phyloP scores from a whole-genome alignment of 1,284 basidiomycete species.

The Trametes sp. region DNA sequence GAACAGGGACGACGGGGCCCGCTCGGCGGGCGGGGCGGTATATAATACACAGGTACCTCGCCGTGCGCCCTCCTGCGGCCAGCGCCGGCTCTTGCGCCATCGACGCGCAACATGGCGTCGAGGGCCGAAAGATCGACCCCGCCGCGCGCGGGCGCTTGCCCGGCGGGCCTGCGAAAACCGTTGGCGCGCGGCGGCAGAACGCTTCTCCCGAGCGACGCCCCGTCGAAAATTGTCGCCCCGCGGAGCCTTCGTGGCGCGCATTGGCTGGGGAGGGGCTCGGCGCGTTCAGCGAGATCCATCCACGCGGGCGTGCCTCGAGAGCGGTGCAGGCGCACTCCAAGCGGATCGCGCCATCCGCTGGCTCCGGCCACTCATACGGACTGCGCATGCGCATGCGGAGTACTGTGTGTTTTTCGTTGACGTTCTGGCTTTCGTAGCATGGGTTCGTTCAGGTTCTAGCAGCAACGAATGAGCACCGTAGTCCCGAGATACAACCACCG shows the following conservation, averaged over 20 bases:
- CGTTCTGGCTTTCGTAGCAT: too few relatives aligned
- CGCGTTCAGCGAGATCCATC: neutral
- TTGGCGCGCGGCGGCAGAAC: neutral
- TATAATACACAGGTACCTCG: conserved; percentile 1
- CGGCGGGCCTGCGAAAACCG: neutral
- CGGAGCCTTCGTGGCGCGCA: neutral
- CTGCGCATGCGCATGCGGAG: too few relatives aligned
- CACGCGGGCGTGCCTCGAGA: conserved; percentile 2
- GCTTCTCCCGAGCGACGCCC: neutral
- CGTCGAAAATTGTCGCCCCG: neutral
- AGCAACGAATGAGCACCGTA: too few relatives aligned
- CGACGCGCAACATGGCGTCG: conserved; percentile 13
- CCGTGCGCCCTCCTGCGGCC: neutral
- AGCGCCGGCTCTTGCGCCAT: conserved; percentile 10
- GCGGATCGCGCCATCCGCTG: conserved; percentile 5
- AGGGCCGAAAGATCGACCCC: neutral
- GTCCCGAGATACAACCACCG: neutral
- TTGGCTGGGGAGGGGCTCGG: neutral
- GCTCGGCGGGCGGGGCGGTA: neutral
- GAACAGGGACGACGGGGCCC: neutral
- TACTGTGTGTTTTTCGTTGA: too few relatives aligned
- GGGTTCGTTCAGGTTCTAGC: too few relatives aligned
- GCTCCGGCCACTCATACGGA: neutral
- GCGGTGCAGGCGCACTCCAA: conserved; percentile 2
- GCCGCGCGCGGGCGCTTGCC: neutral